Evolutionary conservation across 2,329 filamentous ascomycete genomes (phyloP).

Genomic region (Lojkania enalia): DNA sequence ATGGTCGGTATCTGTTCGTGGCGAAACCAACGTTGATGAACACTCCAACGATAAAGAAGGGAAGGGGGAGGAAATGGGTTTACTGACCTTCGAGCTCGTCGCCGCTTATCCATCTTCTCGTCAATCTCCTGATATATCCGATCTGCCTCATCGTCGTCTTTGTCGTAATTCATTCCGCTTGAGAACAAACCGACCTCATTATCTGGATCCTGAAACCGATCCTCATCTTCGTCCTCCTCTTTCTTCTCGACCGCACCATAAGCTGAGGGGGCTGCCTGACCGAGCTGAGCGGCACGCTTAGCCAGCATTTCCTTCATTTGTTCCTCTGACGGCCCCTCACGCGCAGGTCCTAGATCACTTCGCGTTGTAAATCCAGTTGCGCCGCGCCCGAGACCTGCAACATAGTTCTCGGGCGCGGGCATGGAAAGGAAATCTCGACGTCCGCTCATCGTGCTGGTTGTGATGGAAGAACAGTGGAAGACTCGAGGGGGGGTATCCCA

Average conservation of each 20-base stretch:
- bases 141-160: conserved; percentile 97
- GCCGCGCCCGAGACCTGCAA: conserved; percentile 94
- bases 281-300: conserved; percentile 84
- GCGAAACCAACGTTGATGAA: conserved; percentile 69
- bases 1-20: conserved; percentile 79
- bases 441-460: conserved; percentile 57
- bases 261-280: conserved; percentile 69
- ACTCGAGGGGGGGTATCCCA: neutral
- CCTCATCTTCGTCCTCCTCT: conserved; percentile 73
- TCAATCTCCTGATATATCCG: conserved; percentile 94
- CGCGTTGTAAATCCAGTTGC: conserved; percentile 97
- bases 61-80: conserved; percentile 24
- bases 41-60: conserved; percentile 46
- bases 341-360: conserved; percentile 91
- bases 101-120: conserved; percentile 91
- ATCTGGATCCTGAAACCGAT: conserved; percentile 92
- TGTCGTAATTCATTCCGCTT: conserved; percentile 85
- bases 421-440: conserved; percentile 88
- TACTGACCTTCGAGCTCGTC: conserved; percentile 84
- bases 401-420: conserved; percentile 66
- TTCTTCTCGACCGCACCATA: conserved; percentile 72
- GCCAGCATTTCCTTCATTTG: conserved; percentile 98
- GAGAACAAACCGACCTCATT: conserved; percentile 96
- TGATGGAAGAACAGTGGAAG: neutral
- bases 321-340: conserved; percentile 94